Percentiles rank a stretch among this genome's conserved stretches.
phyloP scores from a whole-genome alignment of 768 basidiomycete species.

The Boletus rufocinnamomeus region DNA sequence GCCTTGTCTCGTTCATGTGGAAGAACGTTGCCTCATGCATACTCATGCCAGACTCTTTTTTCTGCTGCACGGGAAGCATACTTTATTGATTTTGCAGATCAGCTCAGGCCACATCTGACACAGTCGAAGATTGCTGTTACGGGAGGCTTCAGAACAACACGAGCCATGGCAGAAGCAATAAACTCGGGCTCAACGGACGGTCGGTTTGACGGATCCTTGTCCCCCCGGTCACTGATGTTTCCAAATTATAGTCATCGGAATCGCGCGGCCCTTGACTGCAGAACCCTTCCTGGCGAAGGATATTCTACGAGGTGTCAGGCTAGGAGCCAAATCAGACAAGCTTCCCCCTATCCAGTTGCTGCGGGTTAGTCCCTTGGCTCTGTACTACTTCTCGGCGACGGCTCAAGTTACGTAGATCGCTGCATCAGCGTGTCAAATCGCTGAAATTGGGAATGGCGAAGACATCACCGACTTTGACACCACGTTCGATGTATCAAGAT shows the following conservation, averaged over 20 bases:
- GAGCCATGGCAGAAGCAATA: conserved; percentile 34
- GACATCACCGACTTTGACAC: conserved; percentile 35
- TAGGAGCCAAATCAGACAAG: conserved; percentile 26
- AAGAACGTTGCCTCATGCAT: background rate
- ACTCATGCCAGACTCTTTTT: conserved; percentile 12
- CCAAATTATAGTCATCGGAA: conserved; percentile 27
- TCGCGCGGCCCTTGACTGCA: conserved; percentile 33
- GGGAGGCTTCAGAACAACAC: conserved; percentile 33
- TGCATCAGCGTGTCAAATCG: conserved; percentile 34
- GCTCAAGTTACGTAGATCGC: conserved; percentile 26
- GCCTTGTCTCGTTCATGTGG: background rate
- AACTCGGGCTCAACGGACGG: conserved; percentile 26
- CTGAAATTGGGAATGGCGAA: conserved; percentile 37
- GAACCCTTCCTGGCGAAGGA: conserved; percentile 34
- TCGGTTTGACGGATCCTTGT: conserved; percentile 12
- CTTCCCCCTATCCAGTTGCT: conserved; percentile 42
- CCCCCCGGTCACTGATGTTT: background rate
- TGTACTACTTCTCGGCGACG: background rate
- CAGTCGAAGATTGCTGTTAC: conserved; percentile 32
- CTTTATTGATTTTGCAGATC: conserved; percentile 35
- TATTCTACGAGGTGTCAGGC: conserved; percentile 28
- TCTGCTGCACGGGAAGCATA: conserved; percentile 28
- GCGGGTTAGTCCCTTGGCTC: conserved; percentile 21
- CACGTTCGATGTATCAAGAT: conserved; percentile 34
- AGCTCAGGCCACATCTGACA: conserved; percentile 26